These are phyloP conservation scores for Rachicladosporium sp. DNA, from an alignment of 2,329 filamentous ascomycete species.

Conservation along the genomic window DNA sequence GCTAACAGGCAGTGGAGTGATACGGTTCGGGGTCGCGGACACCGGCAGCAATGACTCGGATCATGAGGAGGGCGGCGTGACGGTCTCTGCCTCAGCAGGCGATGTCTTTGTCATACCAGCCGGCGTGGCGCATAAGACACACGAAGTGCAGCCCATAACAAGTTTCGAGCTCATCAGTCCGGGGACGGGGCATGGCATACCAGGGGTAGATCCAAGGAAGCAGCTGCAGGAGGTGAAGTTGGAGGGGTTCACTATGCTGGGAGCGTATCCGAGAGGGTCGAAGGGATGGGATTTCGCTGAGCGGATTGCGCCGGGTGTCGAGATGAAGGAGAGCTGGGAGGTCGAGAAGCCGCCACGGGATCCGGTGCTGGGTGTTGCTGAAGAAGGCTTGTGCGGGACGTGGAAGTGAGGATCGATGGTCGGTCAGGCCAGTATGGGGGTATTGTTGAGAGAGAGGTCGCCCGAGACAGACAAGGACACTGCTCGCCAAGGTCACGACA, in stretches of 20 bases:
- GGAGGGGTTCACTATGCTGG: constrained; percentile 44
- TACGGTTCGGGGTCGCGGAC: constrained; percentile 45
- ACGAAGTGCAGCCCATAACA: constrained; percentile 27
- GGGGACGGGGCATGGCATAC: constrained; percentile 25
- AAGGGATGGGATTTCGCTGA: constrained; percentile 37
- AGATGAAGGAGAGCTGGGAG: constrained; percentile 33
- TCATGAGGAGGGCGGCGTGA: constrained; percentile 37
- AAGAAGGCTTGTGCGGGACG: constrained; percentile 25
- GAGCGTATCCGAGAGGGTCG: constrained; percentile 39
- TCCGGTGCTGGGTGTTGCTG: constrained; percentile 33
- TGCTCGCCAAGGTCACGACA: no score
- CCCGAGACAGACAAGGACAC: no score
- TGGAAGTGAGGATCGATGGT: no score
- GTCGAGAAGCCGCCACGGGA: constrained; percentile 35
- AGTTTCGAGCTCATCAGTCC: constrained; percentile 34
- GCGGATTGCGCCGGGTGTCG: no score
- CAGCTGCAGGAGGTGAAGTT: constrained; percentile 28
- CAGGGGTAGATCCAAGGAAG: constrained; percentile 14
- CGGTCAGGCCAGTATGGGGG: no score
- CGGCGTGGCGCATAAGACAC: constrained; percentile 44
- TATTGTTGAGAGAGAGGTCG: no score
- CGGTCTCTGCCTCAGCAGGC: constrained; percentile 36
- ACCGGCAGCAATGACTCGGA: constrained; percentile 27
- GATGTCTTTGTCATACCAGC: constrained; percentile 50
- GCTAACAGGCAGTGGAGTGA: constrained; percentile 39